Conservation (phyloP, 192 early-diverging fungal species). For the Chytriomyces hyalinus region DNA sequence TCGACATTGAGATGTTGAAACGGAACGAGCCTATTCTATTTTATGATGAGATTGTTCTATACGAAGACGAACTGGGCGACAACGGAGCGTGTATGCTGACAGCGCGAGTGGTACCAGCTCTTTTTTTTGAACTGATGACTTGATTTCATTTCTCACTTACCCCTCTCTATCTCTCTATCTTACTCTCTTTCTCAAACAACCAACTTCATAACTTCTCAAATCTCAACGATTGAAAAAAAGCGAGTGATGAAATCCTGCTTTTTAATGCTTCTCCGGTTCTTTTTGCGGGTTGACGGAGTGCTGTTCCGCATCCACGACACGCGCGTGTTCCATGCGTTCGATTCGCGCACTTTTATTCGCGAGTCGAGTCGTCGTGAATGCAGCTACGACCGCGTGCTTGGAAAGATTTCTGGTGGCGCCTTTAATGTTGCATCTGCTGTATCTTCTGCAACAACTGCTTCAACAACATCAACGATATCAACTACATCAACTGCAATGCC, state of each 20-base stretch:
- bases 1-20: constrained; percentile 81
- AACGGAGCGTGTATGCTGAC: constrained; percentile 85
- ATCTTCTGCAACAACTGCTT: background rate
- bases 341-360: constrained; percentile 28
- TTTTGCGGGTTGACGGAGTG: constrained; percentile 93
- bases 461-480: background rate
- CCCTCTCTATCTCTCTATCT: background rate
- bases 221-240: constrained; percentile 45
- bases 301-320: constrained; percentile 91
- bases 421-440: background rate
- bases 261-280: constrained; percentile 84
- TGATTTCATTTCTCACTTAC: background rate
- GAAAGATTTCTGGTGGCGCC: background rate
- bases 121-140: background rate
- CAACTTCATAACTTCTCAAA: background rate
- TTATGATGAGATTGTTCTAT: constrained; percentile 93
- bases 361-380: constrained; percentile 40
- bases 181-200: background rate
- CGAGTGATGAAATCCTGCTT: constrained; percentile 94
- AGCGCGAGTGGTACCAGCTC: constrained; percentile 71
- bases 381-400: constrained; percentile 1
- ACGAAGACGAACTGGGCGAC: constrained; percentile 96
- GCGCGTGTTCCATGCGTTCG: constrained; percentile 87
- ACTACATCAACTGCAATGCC: too few species aligned
- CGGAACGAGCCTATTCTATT: constrained; percentile 86